Percentiles rank a stretch among this genome's conserved stretches.
These are phyloP conservation scores for Phytopythium montanum DNA, from an alignment of 352 stramenopile species.

Conservation along the genomic window DNA sequence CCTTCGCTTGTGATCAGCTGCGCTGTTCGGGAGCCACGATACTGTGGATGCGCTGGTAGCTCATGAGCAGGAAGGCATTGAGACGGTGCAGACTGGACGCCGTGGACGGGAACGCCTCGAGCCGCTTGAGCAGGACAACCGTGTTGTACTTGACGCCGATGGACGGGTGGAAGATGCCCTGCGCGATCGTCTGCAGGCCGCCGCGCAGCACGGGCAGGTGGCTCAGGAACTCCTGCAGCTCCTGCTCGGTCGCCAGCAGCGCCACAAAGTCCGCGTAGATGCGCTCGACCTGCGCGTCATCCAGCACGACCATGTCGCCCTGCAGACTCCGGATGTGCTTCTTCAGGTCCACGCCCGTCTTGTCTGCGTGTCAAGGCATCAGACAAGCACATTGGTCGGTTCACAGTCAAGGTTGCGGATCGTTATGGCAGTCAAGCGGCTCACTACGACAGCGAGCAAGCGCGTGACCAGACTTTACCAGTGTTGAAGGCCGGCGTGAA, in stretches of 20 bases:
- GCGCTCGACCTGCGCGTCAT: slow-evolving; percentile 73
- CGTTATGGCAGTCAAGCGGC: neutral
- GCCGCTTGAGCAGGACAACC: slow-evolving; percentile 79
- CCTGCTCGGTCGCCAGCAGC: slow-evolving; percentile 65
- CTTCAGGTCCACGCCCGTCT: slow-evolving; percentile 77
- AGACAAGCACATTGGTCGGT: slow-evolving; percentile 16
- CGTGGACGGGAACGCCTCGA: slow-evolving; percentile 77
- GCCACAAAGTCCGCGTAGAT: slow-evolving; percentile 82
- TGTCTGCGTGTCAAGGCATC: slow-evolving; percentile 59
- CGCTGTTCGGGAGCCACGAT: slow-evolving; percentile 60
- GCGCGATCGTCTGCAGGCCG: slow-evolving; percentile 75
- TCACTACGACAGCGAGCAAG: slow-evolving; percentile 45
- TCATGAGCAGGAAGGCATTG: slow-evolving; percentile 83
- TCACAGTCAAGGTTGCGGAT: slow-evolving; percentile 45
- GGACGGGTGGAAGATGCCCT: slow-evolving; percentile 83
- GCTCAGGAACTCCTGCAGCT: slow-evolving; percentile 84
- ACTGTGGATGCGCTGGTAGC: slow-evolving; percentile 78
- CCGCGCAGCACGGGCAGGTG: slow-evolving; percentile 74
- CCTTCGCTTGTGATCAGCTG: slow-evolving; percentile 10
- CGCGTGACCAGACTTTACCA: slow-evolving; percentile 70
- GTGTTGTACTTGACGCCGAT: slow-evolving; percentile 90
- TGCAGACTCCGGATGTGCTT: slow-evolving; percentile 78
- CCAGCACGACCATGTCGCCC: slow-evolving; percentile 67
- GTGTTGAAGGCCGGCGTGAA: slow-evolving; percentile 76
- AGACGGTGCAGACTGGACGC: slow-evolving; percentile 59